phyloP scores from a whole-genome alignment of 2,329 filamentous ascomycete species.

The Chaetomium olivaceum region DNA sequence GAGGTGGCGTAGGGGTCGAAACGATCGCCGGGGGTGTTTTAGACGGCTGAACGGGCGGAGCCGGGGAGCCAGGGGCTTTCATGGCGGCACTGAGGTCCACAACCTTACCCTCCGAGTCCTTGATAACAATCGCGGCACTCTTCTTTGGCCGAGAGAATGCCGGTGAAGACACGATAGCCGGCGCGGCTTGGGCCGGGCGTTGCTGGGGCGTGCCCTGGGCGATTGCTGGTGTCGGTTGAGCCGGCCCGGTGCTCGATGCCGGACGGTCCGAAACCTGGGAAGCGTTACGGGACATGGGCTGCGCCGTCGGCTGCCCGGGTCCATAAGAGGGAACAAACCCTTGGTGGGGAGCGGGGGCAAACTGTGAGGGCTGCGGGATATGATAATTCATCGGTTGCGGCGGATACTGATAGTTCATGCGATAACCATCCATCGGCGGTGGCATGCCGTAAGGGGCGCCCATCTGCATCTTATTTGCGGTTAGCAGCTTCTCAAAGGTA shows the following conservation, averaged over 20 bases:
- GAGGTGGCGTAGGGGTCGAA: conserved; percentile 76
- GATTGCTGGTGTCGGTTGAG: conserved; percentile 60
- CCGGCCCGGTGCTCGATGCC: conserved; percentile 66
- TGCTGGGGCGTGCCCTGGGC: conserved; percentile 63
- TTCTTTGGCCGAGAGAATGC: conserved; percentile 59
- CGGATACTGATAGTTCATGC: conserved; percentile 39
- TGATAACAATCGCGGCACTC: conserved; percentile 79
- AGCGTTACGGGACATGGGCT: conserved; percentile 80
- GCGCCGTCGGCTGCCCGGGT: conserved; percentile 47
- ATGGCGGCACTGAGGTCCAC: conserved; percentile 65
- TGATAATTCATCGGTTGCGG: conserved; percentile 47
- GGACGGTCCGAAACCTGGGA: conserved; percentile 74
- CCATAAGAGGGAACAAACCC: conserved; percentile 45
- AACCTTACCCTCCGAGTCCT: conserved; percentile 76
- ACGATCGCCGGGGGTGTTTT: conserved; percentile 72
- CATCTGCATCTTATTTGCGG: conserved; percentile 62
- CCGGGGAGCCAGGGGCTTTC: conserved; percentile 59
- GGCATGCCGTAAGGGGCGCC: conserved; percentile 38
- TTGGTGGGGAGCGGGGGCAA: conserved; percentile 54
- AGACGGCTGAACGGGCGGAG: conserved; percentile 54
- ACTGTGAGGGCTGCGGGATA: conserved; percentile 49
- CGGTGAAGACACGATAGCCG: conserved; percentile 43
- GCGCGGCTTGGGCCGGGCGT: conserved; percentile 59
- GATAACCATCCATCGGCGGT: conserved; percentile 35
- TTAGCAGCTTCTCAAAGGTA: conserved; percentile 74